phyloP scores from a whole-genome alignment of 371 early-diverging fungal species.

The Rhizopus sp. region DNA sequence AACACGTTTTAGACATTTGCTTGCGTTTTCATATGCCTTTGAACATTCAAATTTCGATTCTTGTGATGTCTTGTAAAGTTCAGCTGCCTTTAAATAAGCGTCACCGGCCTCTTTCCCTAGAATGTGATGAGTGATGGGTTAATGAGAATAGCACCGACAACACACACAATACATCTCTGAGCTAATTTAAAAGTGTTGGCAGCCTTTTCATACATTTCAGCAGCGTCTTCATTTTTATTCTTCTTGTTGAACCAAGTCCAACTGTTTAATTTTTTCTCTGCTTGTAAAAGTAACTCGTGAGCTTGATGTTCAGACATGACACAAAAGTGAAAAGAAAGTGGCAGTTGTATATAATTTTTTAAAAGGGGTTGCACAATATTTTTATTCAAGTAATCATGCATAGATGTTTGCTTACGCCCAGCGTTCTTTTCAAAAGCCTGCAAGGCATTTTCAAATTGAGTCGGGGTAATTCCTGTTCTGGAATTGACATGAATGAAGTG shows the following conservation, averaged over 20 bases:
- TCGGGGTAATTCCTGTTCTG: slow-evolving; percentile 34
- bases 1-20: slow-evolving; percentile 84
- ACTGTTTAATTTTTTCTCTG: slow-evolving; percentile 72
- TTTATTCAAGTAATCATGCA: slow-evolving; percentile 18
- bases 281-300: slow-evolving; percentile 69
- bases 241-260: slow-evolving; percentile 78
- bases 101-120: slow-evolving; percentile 93
- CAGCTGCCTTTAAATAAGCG: slow-evolving; percentile 82
- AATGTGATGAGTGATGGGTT: neutral
- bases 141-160: slow-evolving; percentile 3
- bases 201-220: slow-evolving; percentile 88
- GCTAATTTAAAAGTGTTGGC: slow-evolving; percentile 89
- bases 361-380: slow-evolving; percentile 1
- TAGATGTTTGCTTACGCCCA: slow-evolving; percentile 22
- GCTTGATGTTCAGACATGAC: slow-evolving; percentile 76
- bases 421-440: slow-evolving; percentile 26
- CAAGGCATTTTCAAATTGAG: slow-evolving; percentile 34
- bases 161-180: slow-evolving; percentile 73
- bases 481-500: slow-evolving; percentile 34
- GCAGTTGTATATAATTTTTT: neutral
- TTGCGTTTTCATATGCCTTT: slow-evolving; percentile 79
- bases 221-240: slow-evolving; percentile 90
- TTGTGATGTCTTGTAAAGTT: slow-evolving; percentile 60
- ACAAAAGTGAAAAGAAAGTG: slow-evolving; percentile 4
- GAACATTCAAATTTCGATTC: slow-evolving; percentile 83